These are phyloP conservation scores for Drosera capensis DNA, from an alignment of 148 eudicot species.

Conservation along the genomic window DNA sequence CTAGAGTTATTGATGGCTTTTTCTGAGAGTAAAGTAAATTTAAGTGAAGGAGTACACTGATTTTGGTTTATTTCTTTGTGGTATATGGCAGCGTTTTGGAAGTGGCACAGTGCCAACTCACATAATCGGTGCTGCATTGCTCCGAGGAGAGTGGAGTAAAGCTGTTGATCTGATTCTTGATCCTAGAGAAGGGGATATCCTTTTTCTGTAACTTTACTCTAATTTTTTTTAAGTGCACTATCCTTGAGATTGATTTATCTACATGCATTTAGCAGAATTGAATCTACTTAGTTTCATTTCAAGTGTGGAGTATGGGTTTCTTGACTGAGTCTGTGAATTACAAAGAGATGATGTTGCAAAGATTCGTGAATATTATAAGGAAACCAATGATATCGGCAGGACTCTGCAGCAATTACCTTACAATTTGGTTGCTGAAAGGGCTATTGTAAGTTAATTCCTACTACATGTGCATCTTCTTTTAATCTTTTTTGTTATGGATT, in stretches of 20 bases:
- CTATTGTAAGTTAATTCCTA: constrained; percentile 52
- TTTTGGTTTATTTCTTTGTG: too few relatives aligned
- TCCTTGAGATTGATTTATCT: too few relatives aligned
- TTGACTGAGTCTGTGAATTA: constrained; percentile 38
- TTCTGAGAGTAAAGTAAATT: not conserved
- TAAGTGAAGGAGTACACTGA: too few relatives aligned
- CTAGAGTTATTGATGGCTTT: not conserved
- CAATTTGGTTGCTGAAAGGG: constrained; percentile 80
- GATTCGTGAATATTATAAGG: constrained; percentile 74
- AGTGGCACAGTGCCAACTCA: constrained; percentile 92
- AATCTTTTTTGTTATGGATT: not conserved
- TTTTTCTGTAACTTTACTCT: constrained; percentile 13
- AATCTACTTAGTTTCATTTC: constrained; percentile 2
- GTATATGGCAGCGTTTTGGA: constrained; percentile 65
- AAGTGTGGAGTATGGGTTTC: constrained; percentile 10
- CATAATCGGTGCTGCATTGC: constrained; percentile 72
- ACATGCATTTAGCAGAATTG: constrained; percentile 3
- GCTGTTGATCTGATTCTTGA: constrained; percentile 81
- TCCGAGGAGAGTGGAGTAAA: constrained; percentile 81
- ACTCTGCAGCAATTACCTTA: constrained; percentile 74
- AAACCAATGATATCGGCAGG: constrained; percentile 64
- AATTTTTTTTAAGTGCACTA: constrained; percentile 4
- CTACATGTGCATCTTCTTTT: constrained; percentile 4
- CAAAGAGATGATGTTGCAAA: constrained; percentile 61
- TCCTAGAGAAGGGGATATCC: constrained; percentile 99